Evolutionary conservation across 495 filamentous ascomycete species (phyloP).

Genomic region (Trichoderma asperelloides): DNA sequence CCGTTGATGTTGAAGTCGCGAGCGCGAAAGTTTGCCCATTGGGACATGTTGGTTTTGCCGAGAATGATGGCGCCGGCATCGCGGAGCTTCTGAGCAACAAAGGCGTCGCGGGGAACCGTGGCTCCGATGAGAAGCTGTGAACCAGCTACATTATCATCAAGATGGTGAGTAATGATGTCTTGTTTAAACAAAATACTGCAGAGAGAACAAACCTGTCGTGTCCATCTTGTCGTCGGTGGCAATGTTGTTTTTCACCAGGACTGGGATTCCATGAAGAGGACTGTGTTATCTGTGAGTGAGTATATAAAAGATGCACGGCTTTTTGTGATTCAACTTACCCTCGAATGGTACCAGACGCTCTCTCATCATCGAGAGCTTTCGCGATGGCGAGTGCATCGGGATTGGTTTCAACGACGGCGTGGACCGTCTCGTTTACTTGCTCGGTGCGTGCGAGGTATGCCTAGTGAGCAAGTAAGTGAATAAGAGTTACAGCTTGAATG

Average conservation of each 20-base stretch:
- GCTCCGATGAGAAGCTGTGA: constrained; percentile 44
- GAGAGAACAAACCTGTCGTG: constrained; percentile 9
- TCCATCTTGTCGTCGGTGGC: constrained; percentile 19
- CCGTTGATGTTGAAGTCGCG: constrained; percentile 24
- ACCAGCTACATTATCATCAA: constrained; percentile 27
- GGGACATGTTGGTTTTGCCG: constrained; percentile 28
- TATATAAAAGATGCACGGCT: background rate
- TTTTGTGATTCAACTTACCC: background rate
- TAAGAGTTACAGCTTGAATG: too few relatives aligned
- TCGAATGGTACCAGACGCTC: constrained; percentile 1
- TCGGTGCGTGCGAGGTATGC: constrained; percentile 42
- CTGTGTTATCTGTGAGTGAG: constrained; percentile 9
- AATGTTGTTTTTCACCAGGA: constrained; percentile 33
- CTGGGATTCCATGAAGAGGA: constrained; percentile 28
- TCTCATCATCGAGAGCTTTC: constrained; percentile 24
- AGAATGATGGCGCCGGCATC: constrained; percentile 38
- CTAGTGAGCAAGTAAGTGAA: too few relatives aligned
- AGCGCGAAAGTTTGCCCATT: constrained; percentile 33
- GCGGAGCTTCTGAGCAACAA: constrained; percentile 35
- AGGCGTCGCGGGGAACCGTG: constrained; percentile 30
- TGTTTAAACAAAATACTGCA: background rate
- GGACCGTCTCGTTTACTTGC: constrained; percentile 39
- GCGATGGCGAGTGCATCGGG: constrained; percentile 32
- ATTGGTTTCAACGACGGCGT: constrained; percentile 34
- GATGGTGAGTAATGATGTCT: background rate